Evolutionary conservation across 2,329 filamentous ascomycete genomes (phyloP).

Genomic region (Hirsutella rhossiliensis): DNA sequence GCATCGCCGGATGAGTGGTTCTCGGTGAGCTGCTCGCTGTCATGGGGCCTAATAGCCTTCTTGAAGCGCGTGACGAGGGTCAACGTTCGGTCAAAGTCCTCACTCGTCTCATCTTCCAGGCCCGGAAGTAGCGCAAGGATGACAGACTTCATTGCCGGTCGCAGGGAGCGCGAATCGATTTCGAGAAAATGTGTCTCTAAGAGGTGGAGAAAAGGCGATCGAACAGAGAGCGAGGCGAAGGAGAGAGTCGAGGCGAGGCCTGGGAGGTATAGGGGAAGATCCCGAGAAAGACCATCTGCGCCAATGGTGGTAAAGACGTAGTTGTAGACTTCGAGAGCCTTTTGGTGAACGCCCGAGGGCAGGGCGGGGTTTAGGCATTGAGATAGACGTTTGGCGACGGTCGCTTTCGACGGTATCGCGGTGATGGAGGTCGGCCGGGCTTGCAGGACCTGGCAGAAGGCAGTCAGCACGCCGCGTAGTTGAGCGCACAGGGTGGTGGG

Average conservation of each 20-base stretch:
- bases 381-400: constrained; percentile 80
- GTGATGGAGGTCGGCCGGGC: constrained; percentile 61
- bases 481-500: neutral
- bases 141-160: constrained; percentile 82
- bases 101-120: constrained; percentile 89
- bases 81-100: constrained; percentile 87
- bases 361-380: constrained; percentile 91
- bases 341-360: constrained; percentile 95
- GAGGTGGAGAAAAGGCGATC: constrained; percentile 73
- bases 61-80: constrained; percentile 70
- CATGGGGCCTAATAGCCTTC: constrained; percentile 44
- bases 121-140: constrained; percentile 83
- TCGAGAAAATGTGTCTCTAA: constrained; percentile 70
- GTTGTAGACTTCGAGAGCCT: constrained; percentile 85
- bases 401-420: constrained; percentile 67
- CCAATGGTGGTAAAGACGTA: constrained; percentile 83
- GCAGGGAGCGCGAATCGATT: constrained; percentile 57
- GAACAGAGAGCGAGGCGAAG: constrained; percentile 86
- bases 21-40: constrained; percentile 35
- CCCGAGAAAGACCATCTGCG: constrained; percentile 64
- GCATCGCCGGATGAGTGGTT: constrained; percentile 56
- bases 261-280: constrained; percentile 80
- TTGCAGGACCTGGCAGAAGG: constrained; percentile 60
- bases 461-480: neutral
- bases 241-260: constrained; percentile 82